A percentile compares a stretch with the other conserved stretches of the same genome.
These are phyloP conservation scores for Chaetomium strumarium DNA, from an alignment of 2,329 filamentous ascomycete species.

Conservation along the genomic window DNA sequence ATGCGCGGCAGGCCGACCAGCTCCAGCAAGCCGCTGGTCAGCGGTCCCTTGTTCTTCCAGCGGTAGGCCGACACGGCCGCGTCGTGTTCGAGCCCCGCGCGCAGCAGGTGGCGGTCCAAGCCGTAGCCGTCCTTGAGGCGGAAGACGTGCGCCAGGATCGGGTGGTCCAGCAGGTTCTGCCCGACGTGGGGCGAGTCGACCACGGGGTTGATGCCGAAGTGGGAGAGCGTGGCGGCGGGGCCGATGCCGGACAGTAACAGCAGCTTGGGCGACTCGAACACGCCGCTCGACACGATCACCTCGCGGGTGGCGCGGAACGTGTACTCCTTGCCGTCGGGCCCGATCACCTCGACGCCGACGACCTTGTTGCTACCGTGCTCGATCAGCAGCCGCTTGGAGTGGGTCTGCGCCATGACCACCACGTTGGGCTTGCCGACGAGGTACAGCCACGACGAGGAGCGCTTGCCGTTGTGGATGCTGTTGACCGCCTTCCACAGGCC, in stretches of 20 bases:
- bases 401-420: slow-evolving; percentile 36
- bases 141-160: slow-evolving; percentile 11
- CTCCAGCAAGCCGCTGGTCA: slow-evolving; percentile 1
- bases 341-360: slow-evolving; percentile 34
- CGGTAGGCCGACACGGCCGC: not conserved
- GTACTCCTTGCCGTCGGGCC: not conserved
- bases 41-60: slow-evolving; percentile 1
- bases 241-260: slow-evolving; percentile 36
- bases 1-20: slow-evolving; percentile 1
- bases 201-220: slow-evolving; percentile 21
- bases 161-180: slow-evolving; percentile 36
- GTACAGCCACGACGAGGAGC: slow-evolving; percentile 5
- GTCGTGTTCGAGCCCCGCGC: not conserved
- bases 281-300: slow-evolving; percentile 38
- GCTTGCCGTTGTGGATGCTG: slow-evolving; percentile 1
- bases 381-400: slow-evolving; percentile 43
- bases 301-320: slow-evolving; percentile 31
- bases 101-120: slow-evolving; percentile 12
- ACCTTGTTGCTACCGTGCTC: slow-evolving; percentile 27
- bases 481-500: not conserved
- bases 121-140: slow-evolving; percentile 22
- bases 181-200: slow-evolving; percentile 35
- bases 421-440: slow-evolving; percentile 34
- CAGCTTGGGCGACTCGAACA: slow-evolving; percentile 38
- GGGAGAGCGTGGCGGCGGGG: not conserved